Percentiles rank a stretch among this genome's conserved stretches.
phyloP scores from a whole-genome alignment of 208 protist species.

The Acanthamoeba lenticulata region DNA sequence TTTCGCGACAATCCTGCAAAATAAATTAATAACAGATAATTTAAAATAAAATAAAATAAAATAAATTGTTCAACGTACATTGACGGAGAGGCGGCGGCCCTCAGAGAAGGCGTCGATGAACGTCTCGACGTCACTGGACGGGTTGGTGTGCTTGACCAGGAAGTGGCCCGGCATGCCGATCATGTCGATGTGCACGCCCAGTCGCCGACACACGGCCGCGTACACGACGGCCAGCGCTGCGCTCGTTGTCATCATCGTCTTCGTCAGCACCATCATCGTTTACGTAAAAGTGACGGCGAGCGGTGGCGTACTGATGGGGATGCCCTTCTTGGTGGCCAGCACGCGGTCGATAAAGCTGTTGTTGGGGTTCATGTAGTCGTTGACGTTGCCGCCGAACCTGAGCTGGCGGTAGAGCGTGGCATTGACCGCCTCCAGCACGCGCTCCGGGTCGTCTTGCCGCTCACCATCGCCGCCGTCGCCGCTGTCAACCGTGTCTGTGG shows the following conservation, averaged over 20 bases:
- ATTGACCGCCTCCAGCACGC: neutral
- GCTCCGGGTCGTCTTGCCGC: neutral
- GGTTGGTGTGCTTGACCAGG: neutral
- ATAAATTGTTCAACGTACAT: neutral
- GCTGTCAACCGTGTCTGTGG: neutral
- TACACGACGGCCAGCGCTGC: neutral
- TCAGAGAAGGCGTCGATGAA: neutral
- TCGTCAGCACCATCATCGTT: too few species aligned
- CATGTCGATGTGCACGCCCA: neutral
- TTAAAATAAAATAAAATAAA: neutral
- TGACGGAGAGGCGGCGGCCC: neutral
- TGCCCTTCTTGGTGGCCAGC: neutral
- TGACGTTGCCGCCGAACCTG: neutral
- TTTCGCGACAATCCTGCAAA: neutral
- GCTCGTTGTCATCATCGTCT: neutral
- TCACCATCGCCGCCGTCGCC: neutral
- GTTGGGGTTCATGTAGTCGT: conserved; percentile 28
- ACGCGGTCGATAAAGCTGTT: neutral
- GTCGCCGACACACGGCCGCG: neutral
- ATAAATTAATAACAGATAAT: neutral
- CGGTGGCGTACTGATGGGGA: neutral
- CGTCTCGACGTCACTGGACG: neutral
- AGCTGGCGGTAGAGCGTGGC: neutral
- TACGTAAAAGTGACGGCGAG: neutral
- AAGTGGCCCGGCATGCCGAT: neutral